Conservation (phyloP, 768 basidiomycete species). For the Roridomyces roridus region DNA sequence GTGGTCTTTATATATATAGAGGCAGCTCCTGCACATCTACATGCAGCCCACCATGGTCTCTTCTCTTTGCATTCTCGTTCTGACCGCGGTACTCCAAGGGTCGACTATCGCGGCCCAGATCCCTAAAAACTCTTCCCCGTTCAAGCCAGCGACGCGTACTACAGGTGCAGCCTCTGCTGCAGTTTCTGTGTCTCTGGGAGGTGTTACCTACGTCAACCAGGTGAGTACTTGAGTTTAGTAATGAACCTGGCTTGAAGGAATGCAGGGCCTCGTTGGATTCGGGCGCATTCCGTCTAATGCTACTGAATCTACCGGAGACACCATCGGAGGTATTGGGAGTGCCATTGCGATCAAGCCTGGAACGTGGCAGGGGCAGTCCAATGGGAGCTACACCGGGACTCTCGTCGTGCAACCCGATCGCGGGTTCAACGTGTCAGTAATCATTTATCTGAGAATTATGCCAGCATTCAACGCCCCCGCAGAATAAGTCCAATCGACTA, state of each 20-base stretch:
- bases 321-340: conserved; percentile 67
- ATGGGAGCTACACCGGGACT: conserved; percentile 55
- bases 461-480: too few relatives aligned
- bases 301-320: conserved; percentile 62
- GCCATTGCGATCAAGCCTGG: conserved; percentile 62
- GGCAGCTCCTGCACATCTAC: too few relatives aligned
- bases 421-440: conserved; percentile 62
- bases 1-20: too few relatives aligned
- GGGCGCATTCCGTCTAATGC: conserved; percentile 66
- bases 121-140: neutral
- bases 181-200: conserved; percentile 15
- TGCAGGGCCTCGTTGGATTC: conserved; percentile 62
- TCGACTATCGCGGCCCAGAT: too few relatives aligned
- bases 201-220: conserved; percentile 21
- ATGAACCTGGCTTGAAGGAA: neutral
- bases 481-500: conserved; percentile 65
- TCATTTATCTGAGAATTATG: neutral
- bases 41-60: too few relatives aligned
- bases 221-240: neutral
- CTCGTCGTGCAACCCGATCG: conserved; percentile 64
- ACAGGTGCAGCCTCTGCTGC: conserved; percentile 1
- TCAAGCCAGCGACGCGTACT: neutral
- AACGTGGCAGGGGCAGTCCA: conserved; percentile 41
- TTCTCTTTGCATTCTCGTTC: too few relatives aligned
- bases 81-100: too few relatives aligned